Evolutionary conservation across 176 grass and related monocot species (phyloP), one percentile per base, ranked within the genome.

Genomic region (Elymus sibiricus): DNA sequence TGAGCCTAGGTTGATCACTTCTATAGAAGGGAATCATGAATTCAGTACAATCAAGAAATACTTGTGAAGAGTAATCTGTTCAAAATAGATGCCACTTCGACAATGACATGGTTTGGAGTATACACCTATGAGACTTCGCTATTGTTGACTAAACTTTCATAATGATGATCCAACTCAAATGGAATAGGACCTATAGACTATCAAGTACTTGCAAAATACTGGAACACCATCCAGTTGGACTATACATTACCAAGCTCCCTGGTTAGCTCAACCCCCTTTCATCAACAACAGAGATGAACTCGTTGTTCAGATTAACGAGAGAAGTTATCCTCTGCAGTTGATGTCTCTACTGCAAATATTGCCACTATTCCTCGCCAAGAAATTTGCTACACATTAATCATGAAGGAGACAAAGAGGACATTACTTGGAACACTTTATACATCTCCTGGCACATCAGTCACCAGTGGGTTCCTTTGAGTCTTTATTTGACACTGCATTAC

Each of bases 361-460:
- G 24, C 34, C 75, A 59, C 34, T 26, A 60, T 70, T 59, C 47
- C 49, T 70, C 46, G 11, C 24, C 58, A 26, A 64, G 42, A 76
- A 76, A 64, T 68, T 38, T 85, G 40, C 14, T 49, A 15, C n/a
- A 74, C 10, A 81, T 63, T 87, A 77, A 66, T 24, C 76, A 81
- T 28, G 58, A 34, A 65, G 12, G 22, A 79, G 7, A 60, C 34
- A 2, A 26, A 40, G 13, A 62, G 78, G 16, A 10, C 70, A 56
- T 82, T 62, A 76, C 58, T 40, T 16, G n/a, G 16, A 66, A 87
- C 56, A 66, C n/a, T 15, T 64, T 2, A 68, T 85, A 65, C n/a
- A 84, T 75, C 58, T 59, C 11, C 7, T 71, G 47, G 69, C 32
- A 44, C 37, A 22, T 74, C 85, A 51, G 77, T 58, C 82, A 43